Evolutionary conservation across 164 flowering plant genomes (phyloP).

Genomic region (Houttuynia cordata): DNA sequence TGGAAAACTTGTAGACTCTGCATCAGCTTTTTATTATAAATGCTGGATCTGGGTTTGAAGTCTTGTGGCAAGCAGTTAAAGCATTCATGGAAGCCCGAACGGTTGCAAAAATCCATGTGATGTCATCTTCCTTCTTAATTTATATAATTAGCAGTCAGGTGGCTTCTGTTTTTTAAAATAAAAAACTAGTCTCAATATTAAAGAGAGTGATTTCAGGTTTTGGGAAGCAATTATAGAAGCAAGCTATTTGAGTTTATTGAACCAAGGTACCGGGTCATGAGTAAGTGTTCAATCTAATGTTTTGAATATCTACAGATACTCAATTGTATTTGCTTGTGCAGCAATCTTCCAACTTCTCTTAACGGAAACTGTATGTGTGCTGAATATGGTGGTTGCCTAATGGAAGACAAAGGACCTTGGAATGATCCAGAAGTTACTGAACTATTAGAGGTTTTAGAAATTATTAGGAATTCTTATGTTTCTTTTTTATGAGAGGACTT

Average conservation of each 20-base stretch:
- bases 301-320: not conserved
- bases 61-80: conserved; percentile 50
- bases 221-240: conserved; percentile 41
- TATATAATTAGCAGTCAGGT: not conserved
- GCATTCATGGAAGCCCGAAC: conserved; percentile 56
- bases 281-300: not conserved
- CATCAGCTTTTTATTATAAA: conserved; percentile 50
- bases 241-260: conserved; percentile 39
- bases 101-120: conserved; percentile 44
- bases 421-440: conserved; percentile 43
- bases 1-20: conserved; percentile 44
- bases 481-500: too few relatives aligned
- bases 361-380: conserved; percentile 69
- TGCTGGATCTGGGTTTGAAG: conserved; percentile 66
- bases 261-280: conserved; percentile 27
- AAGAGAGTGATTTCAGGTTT: conserved; percentile 27
- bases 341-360: conserved; percentile 60
- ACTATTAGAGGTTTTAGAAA: not conserved
- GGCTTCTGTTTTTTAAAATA: not conserved
- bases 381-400: conserved; percentile 63
- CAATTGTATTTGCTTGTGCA: conserved; percentile 15
- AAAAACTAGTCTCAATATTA: not conserved
- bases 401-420: conserved; percentile 77
- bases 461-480: too few relatives aligned
- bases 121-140: not conserved